Base-by-base conservation (phyloP, 371 early-diverging fungal species). In the Zopfochytrium polystomum region DNA sequence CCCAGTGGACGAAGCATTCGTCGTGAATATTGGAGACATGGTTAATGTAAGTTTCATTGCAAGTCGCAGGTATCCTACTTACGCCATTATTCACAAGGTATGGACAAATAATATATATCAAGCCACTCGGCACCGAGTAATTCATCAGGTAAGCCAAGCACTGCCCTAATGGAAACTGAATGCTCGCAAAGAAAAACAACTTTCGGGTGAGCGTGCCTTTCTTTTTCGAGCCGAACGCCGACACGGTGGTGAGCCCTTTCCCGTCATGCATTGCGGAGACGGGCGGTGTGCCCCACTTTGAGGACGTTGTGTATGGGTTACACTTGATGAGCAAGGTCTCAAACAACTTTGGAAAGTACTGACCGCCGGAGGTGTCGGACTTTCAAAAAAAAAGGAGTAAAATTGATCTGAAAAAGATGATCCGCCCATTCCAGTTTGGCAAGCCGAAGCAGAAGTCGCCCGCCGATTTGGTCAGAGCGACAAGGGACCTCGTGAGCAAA, bases 401-500 rank as follows among this genome's bases (percentile, higher is more conserved):
- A n/a, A n/a, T n/a, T n/a, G n/a, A n/a, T n/a, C n/a, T n/a, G n/a
- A n/a, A n/a, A n/a, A n/a, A n/a, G n/a, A 38, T 38, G 38, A 38
- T 38, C 18, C 38, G 18, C 11, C 38, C 38, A 7, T 38, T 38
- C 38, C 38, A 18, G 11, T 38, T 38, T 18, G 38, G 38, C 47
- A 47, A 47, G 22, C 47, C 47, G 7, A 47, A 47, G 47, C 13
- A 7, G 22, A 11, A 22, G 23, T n/a, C 89, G 20, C 94, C 95
- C 25, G 82, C 83, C 30, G 96, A 95, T 68, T 70, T 95, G 50
- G 95, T 94, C 35, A 83, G 83, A 65, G 80, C 81, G 65, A 85
- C 89, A 34, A 88, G 86, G 71, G 97, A 96, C 59, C 83, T 88
- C 38, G 80, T 93, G 61, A 63, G 70, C 23, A 81, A 80, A 64